Base-by-base conservation (phyloP, 2,329 filamentous ascomycete species). In the Fusarium concolor region DNA sequence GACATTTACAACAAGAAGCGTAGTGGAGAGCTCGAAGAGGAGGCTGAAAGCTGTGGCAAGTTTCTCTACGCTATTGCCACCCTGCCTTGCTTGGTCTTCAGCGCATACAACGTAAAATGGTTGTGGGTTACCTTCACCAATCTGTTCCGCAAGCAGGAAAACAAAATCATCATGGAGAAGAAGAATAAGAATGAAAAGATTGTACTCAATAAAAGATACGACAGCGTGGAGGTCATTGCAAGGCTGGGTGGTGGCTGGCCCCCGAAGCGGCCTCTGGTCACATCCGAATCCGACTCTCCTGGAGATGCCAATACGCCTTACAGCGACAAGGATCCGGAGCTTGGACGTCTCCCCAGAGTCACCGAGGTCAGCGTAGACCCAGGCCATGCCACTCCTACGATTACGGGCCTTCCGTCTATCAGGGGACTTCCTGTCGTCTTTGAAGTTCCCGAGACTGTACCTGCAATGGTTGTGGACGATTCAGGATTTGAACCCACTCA, bases 1-100 rank as follows among this genome's bases (percentile, higher is more conserved):
- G 70, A 72, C 47, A 56, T 72, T 33, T 3, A 42, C 10, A 22
- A 33, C 39, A 72, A 68, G 44, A 24, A 38, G 26, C 56, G 31
- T 9, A 53, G 62, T 2, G 56, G 70, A 11, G 65, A 72, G 8
- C 62, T 72, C 9, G 28, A 45, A 18, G 59, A 67, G 2, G 62
- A 62, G 10, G 22, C 42, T 1, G 26, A 7, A 3, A 53, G 26
- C 11, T 39, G 67, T 18, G 2, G 9, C 7, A 9, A 17, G 6
- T 17, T 60, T 12, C 6, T 49, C 24, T 5, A 35, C 10, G 20
- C 46, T 2, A 8, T 72, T 1, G 2, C 55, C 9, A 44, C 17
- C 5, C 24, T 58, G 8, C 64, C 70, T 4, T 52, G 31, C 18
- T 20, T 41, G 18, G 10, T 71, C 10, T 68, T 59, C 20, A 42